Conservation (phyloP, 306 rosid genomes). For the Quercus wislizeni region DNA sequence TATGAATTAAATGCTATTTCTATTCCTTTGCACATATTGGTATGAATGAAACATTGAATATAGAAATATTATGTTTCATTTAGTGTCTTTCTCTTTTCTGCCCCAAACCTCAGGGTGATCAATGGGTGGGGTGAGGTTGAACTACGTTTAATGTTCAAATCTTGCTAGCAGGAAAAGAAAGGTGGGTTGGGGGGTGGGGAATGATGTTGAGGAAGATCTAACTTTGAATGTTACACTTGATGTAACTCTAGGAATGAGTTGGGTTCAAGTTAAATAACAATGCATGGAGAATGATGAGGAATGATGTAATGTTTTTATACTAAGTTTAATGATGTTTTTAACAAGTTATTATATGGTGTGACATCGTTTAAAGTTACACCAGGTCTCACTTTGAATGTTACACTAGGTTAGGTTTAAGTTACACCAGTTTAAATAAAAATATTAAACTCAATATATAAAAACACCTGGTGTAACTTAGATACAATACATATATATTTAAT, state of each 20-base stretch:
- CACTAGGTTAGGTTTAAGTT: not conserved
- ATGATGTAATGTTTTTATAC: too few relatives aligned
- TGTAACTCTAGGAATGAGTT: too few relatives aligned
- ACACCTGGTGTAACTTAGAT: too few relatives aligned
- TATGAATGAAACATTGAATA: constrained; percentile 1
- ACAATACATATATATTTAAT: not conserved
- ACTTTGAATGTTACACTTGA: not conserved
- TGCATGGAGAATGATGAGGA: too few relatives aligned
- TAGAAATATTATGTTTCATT: not conserved
- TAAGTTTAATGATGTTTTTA: too few relatives aligned
- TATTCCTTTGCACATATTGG: not conserved
- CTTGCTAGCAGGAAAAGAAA: not conserved
- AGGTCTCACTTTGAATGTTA: too few relatives aligned
- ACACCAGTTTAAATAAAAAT: not conserved
- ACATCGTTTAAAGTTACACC: too few relatives aligned
- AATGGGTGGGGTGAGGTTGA: constrained; percentile 4
- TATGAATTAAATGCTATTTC: not conserved
- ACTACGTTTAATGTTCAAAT: not conserved
- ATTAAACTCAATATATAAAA: too few relatives aligned
- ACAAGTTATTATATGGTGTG: too few relatives aligned
- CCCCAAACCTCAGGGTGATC: not conserved
- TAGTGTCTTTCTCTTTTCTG: not conserved
- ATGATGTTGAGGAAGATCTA: not conserved
- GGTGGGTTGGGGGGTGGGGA: too few relatives aligned
- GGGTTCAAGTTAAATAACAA: too few relatives aligned